phyloP scores from a whole-genome alignment of 306 rosid genomes.

The Oxytropis ochrocephala region DNA sequence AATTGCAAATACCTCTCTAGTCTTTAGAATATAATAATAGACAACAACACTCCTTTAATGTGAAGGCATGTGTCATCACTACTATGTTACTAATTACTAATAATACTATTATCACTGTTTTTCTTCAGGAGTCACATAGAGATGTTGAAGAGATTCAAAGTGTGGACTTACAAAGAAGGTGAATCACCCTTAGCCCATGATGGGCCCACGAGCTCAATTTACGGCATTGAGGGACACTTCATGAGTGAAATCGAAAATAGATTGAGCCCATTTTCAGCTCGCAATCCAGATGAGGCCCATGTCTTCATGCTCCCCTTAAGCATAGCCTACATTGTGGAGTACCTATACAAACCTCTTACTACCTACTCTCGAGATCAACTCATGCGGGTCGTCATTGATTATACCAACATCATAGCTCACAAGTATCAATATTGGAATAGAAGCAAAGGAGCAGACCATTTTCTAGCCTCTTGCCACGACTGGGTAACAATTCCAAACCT shows the following conservation, averaged over 20 bases:
- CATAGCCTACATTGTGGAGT: slow-evolving; percentile 34
- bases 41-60: not conserved
- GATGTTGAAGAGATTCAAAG: slow-evolving; percentile 67
- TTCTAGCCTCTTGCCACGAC: slow-evolving; percentile 69
- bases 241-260: slow-evolving; percentile 47
- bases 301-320: slow-evolving; percentile 54
- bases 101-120: not conserved
- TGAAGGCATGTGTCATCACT: not conserved
- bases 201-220: slow-evolving; percentile 56
- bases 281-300: slow-evolving; percentile 60
- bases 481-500: slow-evolving; percentile 42
- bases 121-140: slow-evolving; percentile 62
- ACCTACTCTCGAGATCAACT: slow-evolving; percentile 38
- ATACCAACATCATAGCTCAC: slow-evolving; percentile 34
- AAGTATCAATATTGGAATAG: slow-evolving; percentile 62
- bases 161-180: slow-evolving; percentile 80
- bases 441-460: slow-evolving; percentile 65
- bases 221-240: slow-evolving; percentile 62
- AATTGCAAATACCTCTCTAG: not conserved
- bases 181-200: slow-evolving; percentile 52
- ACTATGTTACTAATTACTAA: too few relatives aligned
- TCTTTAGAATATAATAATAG: not conserved
- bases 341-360: slow-evolving; percentile 38
- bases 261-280: slow-evolving; percentile 44
- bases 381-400: slow-evolving; percentile 39